Evolutionary conservation across 805 yeast species (phyloP), one percentile per base, ranked within the genome.

Genomic region (Yarrowia deformans): DNA sequence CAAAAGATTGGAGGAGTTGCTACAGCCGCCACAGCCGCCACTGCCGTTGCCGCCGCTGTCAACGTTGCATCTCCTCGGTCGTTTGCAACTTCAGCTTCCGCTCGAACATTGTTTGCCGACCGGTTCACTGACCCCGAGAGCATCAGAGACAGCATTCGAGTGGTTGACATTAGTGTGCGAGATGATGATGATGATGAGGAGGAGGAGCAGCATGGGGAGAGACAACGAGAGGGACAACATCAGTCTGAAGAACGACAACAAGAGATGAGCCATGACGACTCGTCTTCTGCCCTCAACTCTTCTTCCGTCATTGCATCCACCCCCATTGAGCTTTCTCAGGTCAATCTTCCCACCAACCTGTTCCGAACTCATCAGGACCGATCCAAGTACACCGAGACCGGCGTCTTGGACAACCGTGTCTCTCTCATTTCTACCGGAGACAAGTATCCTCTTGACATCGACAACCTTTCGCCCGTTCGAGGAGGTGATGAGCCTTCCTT

Each of bases 281-380:
- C 50, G n/a, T 40, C 49, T 16, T n/a, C 49, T 3, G 46, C 32
- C 1, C 52, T 60, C 42, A 60, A 60, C 34, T 48, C 56, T 8
- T 48, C 56, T 16, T 48, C 55, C 3, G 56, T 63, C 23, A 29
- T 63, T 37, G 68, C 68, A 18, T 63, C 68, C 29, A 63, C 68
- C 12, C 68, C 68, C 23, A 34, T 60, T 8, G 66, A 60, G 18
- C 42, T 60, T 18, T 32, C 42, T 34, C 66, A 60, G 5, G 10
- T 18, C 3, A 58, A 32, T 8, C 40, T 58, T 8, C 42, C 45
- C 48, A 58, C 50, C 14, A 58, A 58, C 50, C 52, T 60, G 14
- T 60, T 60, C 32, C n/a, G 66, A 60, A 60, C 66, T 14, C 66
- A 60, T n/a, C 66, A 60, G 52, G 66, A 60, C 34, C 50, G 42